Base-by-base conservation (phyloP, 2,329 filamentous ascomycete species). In the Colletotrichum sp. region DNA sequence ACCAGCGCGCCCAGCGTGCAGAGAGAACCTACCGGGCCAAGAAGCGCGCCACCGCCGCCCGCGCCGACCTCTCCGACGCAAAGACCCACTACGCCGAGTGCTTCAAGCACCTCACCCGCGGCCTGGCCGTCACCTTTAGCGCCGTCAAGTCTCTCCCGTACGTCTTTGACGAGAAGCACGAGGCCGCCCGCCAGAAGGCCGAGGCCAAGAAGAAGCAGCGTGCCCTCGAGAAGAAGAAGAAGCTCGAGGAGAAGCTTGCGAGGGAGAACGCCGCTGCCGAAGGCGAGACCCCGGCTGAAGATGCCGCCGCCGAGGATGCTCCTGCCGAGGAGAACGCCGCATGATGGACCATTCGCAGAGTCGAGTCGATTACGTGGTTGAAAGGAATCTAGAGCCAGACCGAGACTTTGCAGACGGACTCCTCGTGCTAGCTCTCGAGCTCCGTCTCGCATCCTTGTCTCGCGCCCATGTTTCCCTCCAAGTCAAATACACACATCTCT, bases 11-110 rank as follows among this genome's bases (percentile, higher is more conserved):
- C 5, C 81, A 83, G 73, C 81, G 82, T 24, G 85, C 86, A 65
- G 86, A 88, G 81, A 81, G 81, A 48, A 79, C 82, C 56, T 88
- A 87, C 82, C 81, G 81, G 52, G 81, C 84, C 38, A 82, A 81
- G 73, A 87, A 87, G 82, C 84, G 86, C 12, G 82, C 85, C 13
- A 79, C 84, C 21, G 78, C 81, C 13, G 86, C 85, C 30, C 85
- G 86, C 12, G 78, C 81, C 43, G 81, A 84, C 79, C 82, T 81
- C 73, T 76, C 79, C 65, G 83, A 86, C 58, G 85, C 86, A 34
- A 84, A 82, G 78, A 79, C 77, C 16, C 86, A 88, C 78, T 85
- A 86, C 74, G 70, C 78, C 34, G 80, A 86, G 77, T 81, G 82
- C 7, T 77, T 81, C 61, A 69, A 78, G 14, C 86, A 88, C 78